phyloP scores from a whole-genome alignment of 78 protist genomes.

The Anaeramoeba flamelloides region DNA sequence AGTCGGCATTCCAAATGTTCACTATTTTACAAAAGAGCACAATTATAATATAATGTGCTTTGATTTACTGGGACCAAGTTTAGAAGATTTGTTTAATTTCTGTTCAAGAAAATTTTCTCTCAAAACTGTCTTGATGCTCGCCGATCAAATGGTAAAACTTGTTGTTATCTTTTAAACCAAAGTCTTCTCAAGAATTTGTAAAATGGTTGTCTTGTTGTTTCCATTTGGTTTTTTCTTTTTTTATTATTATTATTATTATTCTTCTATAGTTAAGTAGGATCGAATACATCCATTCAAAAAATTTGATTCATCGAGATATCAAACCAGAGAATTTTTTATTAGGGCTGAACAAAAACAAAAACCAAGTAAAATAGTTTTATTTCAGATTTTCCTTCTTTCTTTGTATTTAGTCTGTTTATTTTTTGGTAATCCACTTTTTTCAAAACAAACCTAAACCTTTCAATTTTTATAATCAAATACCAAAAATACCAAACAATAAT shows the following conservation, averaged over 20 bases:
- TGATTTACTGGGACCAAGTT: conserved; percentile 88
- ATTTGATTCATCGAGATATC: conserved; percentile 81
- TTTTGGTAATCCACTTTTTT: neutral
- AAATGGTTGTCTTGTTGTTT: no score
- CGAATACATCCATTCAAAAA: conserved; percentile 51
- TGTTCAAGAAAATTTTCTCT: conserved; percentile 59
- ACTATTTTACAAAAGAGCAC: conserved; percentile 89
- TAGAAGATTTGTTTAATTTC: conserved; percentile 84
- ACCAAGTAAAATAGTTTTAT: neutral
- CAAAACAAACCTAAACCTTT: neutral
- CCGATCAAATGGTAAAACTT: conserved; percentile 67
- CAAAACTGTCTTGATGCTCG: conserved; percentile 77
- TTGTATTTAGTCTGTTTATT: no score
- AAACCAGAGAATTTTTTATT: conserved; percentile 85
- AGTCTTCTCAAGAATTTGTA: no score
- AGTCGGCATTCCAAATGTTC: conserved; percentile 67
- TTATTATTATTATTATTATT: neutral
- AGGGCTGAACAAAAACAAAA: conserved; percentile 64
- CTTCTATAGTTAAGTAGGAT: conserved; percentile 9
- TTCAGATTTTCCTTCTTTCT: conserved; percentile 4
- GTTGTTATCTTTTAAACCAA: neutral
- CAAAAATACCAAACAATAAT: neutral
- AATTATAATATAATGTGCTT: conserved; percentile 49
- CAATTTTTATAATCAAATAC: neutral
- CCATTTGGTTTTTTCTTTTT: no score